Base-by-base conservation (phyloP, 257 asterid species). In the Jacaranda mimosifolia region DNA sequence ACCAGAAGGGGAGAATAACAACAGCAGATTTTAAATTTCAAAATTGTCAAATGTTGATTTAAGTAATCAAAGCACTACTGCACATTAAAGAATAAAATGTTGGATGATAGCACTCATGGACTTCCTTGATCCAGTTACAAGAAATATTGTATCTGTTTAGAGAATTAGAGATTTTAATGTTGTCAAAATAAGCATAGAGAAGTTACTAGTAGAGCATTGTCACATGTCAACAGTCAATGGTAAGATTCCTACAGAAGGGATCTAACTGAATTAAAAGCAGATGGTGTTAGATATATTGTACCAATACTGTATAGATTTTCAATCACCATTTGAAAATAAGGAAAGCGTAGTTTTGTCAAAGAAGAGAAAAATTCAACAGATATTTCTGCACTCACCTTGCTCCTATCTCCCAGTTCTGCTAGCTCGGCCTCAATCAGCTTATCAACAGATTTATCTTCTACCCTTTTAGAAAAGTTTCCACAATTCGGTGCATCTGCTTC, bases 391-490 rank as follows among this genome's bases (percentile, higher is more conserved):
- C 90, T 83, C 76, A 90, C 99, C 97, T 95, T 95, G 85, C 87
- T 87, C 87, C 74, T 93, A 87, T 95, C 96, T 70, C 92, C 94
- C 82, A 95, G 80, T 82, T 93, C 97, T 6, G 97, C 97, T 39
- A 95, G 87, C 89, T 95, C 99, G 3, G 80, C 97, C 76, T 95
- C 99, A 73, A 95, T 95, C 66, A 90, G 74, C 85, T 87, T 78
- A 79, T 95, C 99, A 72, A 95, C 85, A 36, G 99, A 93, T 82
- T 88, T 87, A 60, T 78, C 82, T 78, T 87, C 93, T 0, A 62
- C 70, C 81, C 77, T 88, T 51, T 74, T 64, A 42, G 88, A 4
- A 38, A 70, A 68, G 12, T 73, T 79, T 74, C 78, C 84, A 67
- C 77, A 17, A 52, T 80, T 80, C 1, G 66, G 26, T 32, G 83